Conservation (phyloP, 2,329 filamentous ascomycete species). For the Trichoderma endophyticum region DNA sequence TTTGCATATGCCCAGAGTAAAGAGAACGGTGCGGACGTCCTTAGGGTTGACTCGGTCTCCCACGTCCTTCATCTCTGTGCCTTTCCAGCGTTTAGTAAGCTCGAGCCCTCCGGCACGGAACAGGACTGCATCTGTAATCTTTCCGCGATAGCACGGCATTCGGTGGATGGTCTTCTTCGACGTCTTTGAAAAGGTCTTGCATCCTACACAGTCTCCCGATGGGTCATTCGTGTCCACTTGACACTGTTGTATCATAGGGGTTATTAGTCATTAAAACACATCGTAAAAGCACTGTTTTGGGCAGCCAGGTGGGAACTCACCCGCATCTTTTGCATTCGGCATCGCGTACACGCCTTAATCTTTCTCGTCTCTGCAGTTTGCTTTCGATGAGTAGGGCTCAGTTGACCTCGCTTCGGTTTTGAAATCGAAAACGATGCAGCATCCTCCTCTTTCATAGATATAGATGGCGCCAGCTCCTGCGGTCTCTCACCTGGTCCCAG, state of each 20-base stretch:
- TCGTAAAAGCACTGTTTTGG: background rate
- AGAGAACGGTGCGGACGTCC: slow-evolving; percentile 33
- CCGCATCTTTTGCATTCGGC: slow-evolving; percentile 42
- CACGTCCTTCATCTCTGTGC: slow-evolving; percentile 41
- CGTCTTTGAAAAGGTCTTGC: slow-evolving; percentile 34
- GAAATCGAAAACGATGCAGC: background rate
- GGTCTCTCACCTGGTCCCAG: background rate
- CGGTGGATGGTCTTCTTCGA: slow-evolving; percentile 49
- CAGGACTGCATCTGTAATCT: slow-evolving; percentile 40
- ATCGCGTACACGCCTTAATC: slow-evolving; percentile 43
- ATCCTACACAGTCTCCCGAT: slow-evolving; percentile 39
- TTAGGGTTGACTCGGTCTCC: slow-evolving; percentile 30
- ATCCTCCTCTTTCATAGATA: slow-evolving; percentile 11
- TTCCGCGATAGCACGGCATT: slow-evolving; percentile 43
- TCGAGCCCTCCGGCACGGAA: slow-evolving; percentile 43
- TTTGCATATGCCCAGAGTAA: slow-evolving; percentile 38
- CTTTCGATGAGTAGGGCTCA: slow-evolving; percentile 28
- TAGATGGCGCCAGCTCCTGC: background rate
- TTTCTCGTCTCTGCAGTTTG: slow-evolving; percentile 36
- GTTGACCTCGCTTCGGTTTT: slow-evolving; percentile 15
- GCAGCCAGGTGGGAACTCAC: slow-evolving; percentile 31
- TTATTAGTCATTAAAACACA: background rate
- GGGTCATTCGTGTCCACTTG: slow-evolving; percentile 28
- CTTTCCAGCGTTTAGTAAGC: slow-evolving; percentile 44
- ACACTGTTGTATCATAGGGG: slow-evolving; percentile 33